phyloP scores from a whole-genome alignment of 345 rosid species.

The Erucastrum elatum region DNA sequence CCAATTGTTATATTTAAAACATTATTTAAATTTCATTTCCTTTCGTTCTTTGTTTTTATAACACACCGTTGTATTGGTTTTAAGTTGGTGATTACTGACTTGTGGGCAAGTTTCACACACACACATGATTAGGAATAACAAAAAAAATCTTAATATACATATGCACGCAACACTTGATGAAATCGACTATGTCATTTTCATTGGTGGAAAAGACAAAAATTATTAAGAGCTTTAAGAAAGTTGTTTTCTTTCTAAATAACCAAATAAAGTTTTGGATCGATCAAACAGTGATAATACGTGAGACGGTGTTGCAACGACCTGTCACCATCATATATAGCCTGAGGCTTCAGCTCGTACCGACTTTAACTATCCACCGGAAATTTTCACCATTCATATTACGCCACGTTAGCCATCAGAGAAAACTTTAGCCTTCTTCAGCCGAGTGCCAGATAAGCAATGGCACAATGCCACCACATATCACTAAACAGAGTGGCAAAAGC shows the following conservation, averaged over 20 bases:
- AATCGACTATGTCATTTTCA: neutral
- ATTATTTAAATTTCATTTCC: conserved; percentile 5
- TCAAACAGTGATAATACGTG: neutral
- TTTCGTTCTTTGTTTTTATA: neutral
- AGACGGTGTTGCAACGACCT: conserved; percentile 35
- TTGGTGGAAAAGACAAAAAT: neutral
- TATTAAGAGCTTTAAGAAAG: neutral
- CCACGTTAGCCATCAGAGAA: conserved; percentile 26
- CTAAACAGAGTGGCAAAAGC: conserved; percentile 27
- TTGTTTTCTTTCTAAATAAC: neutral
- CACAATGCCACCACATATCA: conserved; percentile 27
- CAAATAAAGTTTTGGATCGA: neutral
- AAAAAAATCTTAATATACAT: neutral
- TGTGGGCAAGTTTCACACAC: conserved; percentile 28
- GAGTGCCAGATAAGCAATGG: conserved; percentile 19
- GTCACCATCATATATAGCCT: conserved; percentile 35
- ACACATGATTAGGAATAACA: neutral
- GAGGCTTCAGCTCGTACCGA: conserved; percentile 35
- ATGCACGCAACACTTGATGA: neutral
- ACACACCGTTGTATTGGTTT: neutral
- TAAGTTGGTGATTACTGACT: conserved; percentile 26
- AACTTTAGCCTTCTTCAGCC: conserved; percentile 14
- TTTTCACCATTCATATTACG: conserved; percentile 12
- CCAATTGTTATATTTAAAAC: conserved; percentile 7
- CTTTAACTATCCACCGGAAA: conserved; percentile 27